Conservation (phyloP, 176 grass and related monocot genomes). For the Eragrostis curvula region DNA sequence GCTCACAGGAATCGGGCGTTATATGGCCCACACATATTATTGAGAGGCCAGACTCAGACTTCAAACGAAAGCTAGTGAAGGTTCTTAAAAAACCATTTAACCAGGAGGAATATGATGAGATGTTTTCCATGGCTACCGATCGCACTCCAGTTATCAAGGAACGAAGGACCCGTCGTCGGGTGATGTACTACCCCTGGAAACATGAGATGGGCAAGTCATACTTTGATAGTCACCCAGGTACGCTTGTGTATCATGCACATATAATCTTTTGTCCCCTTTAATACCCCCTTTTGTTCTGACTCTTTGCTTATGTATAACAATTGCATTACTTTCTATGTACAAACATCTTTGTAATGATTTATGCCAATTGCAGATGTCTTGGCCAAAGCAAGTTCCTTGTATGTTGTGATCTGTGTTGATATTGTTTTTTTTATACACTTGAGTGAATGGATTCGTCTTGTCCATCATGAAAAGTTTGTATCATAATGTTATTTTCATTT, state of each 20-base stretch:
- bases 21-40: constrained; percentile 59
- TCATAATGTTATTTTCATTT: not conserved
- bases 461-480: constrained; percentile 19
- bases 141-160: constrained; percentile 36
- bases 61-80: constrained; percentile 58
- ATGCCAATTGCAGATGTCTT: constrained; percentile 3
- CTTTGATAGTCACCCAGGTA: constrained; percentile 76
- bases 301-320: constrained; percentile 9
- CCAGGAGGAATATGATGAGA: constrained; percentile 54
- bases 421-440: not conserved
- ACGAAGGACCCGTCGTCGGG: constrained; percentile 47
- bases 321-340: not conserved
- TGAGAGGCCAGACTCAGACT: constrained; percentile 58
- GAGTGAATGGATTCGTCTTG: not conserved
- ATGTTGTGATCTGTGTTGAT: not conserved
- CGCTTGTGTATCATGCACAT: constrained; percentile 22
- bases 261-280: not conserved
- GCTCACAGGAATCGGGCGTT: constrained; percentile 35
- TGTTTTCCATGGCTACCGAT: constrained; percentile 36
- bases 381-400: constrained; percentile 7
- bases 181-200: constrained; percentile 22
- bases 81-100: constrained; percentile 58
- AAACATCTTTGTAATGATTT: constrained; percentile 20
- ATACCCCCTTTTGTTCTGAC: constrained; percentile 16
- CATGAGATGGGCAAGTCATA: constrained; percentile 58